Percentiles rank a stretch among this genome's conserved stretches.
These are phyloP conservation scores for Acrocalymma vagum DNA, from an alignment of 2,329 filamentous ascomycete genomes.

Conservation along the genomic window DNA sequence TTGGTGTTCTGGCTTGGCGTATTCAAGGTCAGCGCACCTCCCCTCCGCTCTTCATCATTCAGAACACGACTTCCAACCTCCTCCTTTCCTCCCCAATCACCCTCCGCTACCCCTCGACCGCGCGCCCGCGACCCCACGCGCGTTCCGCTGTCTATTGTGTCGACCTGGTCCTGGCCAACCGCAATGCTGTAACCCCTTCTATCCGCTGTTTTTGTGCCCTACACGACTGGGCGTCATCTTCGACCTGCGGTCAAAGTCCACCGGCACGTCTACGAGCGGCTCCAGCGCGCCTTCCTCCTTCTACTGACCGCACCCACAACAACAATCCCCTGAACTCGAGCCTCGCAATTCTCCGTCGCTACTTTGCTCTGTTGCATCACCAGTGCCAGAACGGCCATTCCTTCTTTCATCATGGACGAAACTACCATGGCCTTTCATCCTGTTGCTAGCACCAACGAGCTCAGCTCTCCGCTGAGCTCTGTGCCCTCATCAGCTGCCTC, in stretches of 20 bases:
- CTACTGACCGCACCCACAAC: constrained; percentile 10
- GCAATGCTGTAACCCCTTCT: constrained; percentile 33
- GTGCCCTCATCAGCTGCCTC: constrained; percentile 49
- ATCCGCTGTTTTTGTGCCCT: constrained; percentile 18
- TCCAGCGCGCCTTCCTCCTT: constrained; percentile 23
- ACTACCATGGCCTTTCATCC: constrained; percentile 12
- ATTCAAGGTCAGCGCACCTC: constrained; percentile 30
- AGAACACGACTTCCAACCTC: constrained; percentile 40
- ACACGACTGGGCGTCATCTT: constrained; percentile 12
- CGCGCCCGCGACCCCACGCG: constrained; percentile 33
- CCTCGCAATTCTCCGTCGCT: too few relatives aligned
- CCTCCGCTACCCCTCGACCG: constrained; percentile 24
- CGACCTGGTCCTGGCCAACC: constrained; percentile 20
- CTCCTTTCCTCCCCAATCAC: constrained; percentile 27
- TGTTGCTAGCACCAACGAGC: constrained; percentile 22
- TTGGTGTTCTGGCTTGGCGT: constrained; percentile 35
- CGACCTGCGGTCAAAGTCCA: constrained; percentile 18
- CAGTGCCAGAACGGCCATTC: constrained; percentile 1
- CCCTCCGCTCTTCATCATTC: constrained; percentile 22
- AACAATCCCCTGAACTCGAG: constrained; percentile 12
- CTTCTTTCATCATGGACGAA: constrained; percentile 38
- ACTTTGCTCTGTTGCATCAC: constrained; percentile 16
- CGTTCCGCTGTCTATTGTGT: constrained; percentile 17
- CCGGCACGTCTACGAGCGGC: constrained; percentile 24
- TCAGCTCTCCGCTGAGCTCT: constrained; percentile 52